These are phyloP conservation scores for Colletotrichum sojae DNA, from an alignment of 2,329 filamentous ascomycete species.

Conservation along the genomic window DNA sequence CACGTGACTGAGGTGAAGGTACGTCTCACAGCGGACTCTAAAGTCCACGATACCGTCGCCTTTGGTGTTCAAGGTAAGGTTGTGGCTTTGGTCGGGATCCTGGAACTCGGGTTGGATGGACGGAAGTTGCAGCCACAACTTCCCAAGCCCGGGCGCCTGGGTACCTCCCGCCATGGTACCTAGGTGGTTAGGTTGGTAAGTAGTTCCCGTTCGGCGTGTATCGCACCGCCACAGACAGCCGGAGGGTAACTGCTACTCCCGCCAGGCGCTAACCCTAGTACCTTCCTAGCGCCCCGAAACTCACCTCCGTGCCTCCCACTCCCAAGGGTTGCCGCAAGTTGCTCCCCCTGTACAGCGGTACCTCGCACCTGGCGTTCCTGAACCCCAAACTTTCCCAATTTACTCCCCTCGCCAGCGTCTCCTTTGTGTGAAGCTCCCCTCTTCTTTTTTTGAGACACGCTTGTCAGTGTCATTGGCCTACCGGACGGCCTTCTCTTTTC, in stretches of 20 bases:
- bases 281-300: slow-evolving; percentile 37
- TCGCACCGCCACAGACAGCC: slow-evolving; percentile 37
- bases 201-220: too few relatives aligned
- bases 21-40: too few relatives aligned
- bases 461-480: slow-evolving; percentile 41
- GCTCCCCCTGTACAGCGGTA: slow-evolving; percentile 42
- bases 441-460: slow-evolving; percentile 39
- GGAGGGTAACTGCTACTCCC: slow-evolving; percentile 6
- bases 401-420: slow-evolving; percentile 38
- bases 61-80: too few relatives aligned
- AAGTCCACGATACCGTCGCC: too few relatives aligned
- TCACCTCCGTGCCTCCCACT: not conserved
- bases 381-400: slow-evolving; percentile 41
- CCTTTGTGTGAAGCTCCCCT: slow-evolving; percentile 37
- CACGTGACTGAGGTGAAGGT: too few relatives aligned
- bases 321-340: slow-evolving; percentile 37
- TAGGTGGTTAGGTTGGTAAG: too few relatives aligned
- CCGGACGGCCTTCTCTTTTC: slow-evolving; percentile 37
- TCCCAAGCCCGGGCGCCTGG: too few relatives aligned
- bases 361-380: slow-evolving; percentile 40
- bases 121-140: too few relatives aligned
- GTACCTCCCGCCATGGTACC: too few relatives aligned
- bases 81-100: too few relatives aligned
- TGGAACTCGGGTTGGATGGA: too few relatives aligned
- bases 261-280: slow-evolving; percentile 40